phyloP scores from a whole-genome alignment of 371 early-diverging fungal species.

The Lichtheimia corymbifera region DNA sequence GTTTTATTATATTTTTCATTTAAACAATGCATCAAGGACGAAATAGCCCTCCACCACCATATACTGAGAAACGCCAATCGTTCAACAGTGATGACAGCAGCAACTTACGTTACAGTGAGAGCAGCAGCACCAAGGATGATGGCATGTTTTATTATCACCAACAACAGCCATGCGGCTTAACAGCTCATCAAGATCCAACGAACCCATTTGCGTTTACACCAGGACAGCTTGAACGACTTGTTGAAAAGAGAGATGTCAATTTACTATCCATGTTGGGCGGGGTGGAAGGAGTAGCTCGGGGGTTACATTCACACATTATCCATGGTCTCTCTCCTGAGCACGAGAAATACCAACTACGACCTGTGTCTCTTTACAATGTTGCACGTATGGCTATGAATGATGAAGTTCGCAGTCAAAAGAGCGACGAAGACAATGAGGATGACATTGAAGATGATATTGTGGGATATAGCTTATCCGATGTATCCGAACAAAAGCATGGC shows the following conservation, averaged over 20 bases:
- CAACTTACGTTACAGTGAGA: not conserved
- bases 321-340: slow-evolving; percentile 31
- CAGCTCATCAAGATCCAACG: slow-evolving; percentile 37
- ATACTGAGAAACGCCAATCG: not conserved
- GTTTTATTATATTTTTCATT: too few relatives aligned
- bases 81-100: not conserved
- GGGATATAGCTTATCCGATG: not conserved
- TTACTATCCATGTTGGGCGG: slow-evolving; percentile 50
- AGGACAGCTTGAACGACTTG: slow-evolving; percentile 45
- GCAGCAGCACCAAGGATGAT: not conserved
- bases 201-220: slow-evolving; percentile 55
- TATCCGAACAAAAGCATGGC: slow-evolving; percentile 3
- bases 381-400: not conserved
- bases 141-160: not conserved
- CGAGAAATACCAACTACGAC: slow-evolving; percentile 7
- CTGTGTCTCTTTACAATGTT: slow-evolving; percentile 9
- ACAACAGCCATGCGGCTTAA: not conserved
- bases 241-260: slow-evolving; percentile 51
- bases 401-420: not conserved
- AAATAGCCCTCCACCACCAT: not conserved
- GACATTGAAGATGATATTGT: slow-evolving; percentile 12
- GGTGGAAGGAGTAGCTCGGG: slow-evolving; percentile 46
- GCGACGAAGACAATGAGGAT: slow-evolving; percentile 6
- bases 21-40: not conserved
- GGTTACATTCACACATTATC: slow-evolving; percentile 50